Percentiles rank a stretch among this genome's conserved stretches.
phyloP scores from a whole-genome alignment of 306 rosid species.

The Myrica gale region DNA sequence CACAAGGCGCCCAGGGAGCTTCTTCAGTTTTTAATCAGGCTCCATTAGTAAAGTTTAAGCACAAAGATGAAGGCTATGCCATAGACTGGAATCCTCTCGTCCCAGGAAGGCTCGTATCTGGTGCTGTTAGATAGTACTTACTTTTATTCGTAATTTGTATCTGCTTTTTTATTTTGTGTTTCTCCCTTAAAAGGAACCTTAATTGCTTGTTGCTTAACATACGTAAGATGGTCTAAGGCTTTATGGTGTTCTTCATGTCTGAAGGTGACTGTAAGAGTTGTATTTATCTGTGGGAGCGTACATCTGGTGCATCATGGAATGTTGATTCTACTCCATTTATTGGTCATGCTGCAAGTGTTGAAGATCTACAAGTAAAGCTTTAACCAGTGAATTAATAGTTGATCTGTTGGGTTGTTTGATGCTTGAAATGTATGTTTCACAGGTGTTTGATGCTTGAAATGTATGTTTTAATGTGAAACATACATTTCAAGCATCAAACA shows the following conservation, averaged over 20 bases:
- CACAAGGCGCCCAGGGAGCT: constrained; percentile 64
- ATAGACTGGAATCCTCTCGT: constrained; percentile 84
- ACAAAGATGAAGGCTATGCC: constrained; percentile 89
- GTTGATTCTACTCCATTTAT: constrained; percentile 60
- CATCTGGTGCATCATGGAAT: constrained; percentile 72
- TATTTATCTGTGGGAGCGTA: constrained; percentile 87
- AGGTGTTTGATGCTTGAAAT: no score
- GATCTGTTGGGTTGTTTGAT: background rate
- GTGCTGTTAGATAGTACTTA: constrained; percentile 32
- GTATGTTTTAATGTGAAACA: no score
- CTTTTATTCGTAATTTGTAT: constrained; percentile 1
- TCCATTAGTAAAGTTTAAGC: constrained; percentile 63
- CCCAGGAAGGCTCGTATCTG: constrained; percentile 82
- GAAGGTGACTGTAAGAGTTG: constrained; percentile 80
- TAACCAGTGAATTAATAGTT: constrained; percentile 22
- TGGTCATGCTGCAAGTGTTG: constrained; percentile 83
- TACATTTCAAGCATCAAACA: no score
- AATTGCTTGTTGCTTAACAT: constrained; percentile 1
- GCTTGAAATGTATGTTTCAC: no score
- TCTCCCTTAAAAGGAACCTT: constrained; percentile 13
- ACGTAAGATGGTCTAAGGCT: constrained; percentile 11
- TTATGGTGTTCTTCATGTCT: constrained; percentile 25
- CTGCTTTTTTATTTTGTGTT: background rate
- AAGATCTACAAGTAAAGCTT: constrained; percentile 78
- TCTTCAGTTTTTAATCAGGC: constrained; percentile 63